phyloP scores from a whole-genome alignment of 2,329 filamentous ascomycete genomes.

The Chaetomiaceae sp. region DNA sequence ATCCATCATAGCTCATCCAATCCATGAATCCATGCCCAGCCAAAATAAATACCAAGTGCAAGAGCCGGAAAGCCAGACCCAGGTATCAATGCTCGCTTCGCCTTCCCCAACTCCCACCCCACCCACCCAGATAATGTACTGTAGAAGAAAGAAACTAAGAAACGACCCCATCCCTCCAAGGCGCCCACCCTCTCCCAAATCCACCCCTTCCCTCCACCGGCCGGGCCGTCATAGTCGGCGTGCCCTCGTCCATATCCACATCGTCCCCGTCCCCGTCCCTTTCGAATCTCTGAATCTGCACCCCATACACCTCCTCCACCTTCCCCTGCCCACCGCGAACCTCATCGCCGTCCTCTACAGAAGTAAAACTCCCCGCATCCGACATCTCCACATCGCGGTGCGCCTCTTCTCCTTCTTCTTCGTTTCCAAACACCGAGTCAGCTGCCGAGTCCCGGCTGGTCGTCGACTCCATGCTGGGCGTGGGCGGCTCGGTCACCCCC shows the following conservation, averaged over 20 bases:
- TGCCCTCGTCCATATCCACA: slow-evolving; percentile 20
- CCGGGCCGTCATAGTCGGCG: slow-evolving; percentile 20
- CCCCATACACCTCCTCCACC: slow-evolving; percentile 5
- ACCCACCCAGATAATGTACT: too few relatives aligned
- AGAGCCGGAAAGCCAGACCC: neutral
- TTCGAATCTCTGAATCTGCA: slow-evolving; percentile 31
- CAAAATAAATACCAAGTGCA: neutral
- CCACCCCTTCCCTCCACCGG: neutral
- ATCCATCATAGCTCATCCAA: slow-evolving; percentile 7
- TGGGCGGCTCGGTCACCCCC: slow-evolving; percentile 33
- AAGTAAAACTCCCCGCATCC: slow-evolving; percentile 40
- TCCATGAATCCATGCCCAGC: neutral
- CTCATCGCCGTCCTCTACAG: slow-evolving; percentile 23
- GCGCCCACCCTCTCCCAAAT: slow-evolving; percentile 8
- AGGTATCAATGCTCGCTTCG: slow-evolving; percentile 3
- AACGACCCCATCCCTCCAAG: slow-evolving; percentile 13
- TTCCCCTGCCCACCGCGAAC: neutral
- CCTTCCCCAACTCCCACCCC: neutral
- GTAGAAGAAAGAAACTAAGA: too few relatives aligned
- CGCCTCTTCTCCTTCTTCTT: slow-evolving; percentile 11
- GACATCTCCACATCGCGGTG: slow-evolving; percentile 46
- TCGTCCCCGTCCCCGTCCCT: slow-evolving; percentile 21
- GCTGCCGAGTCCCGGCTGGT: slow-evolving; percentile 15
- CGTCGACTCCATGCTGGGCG: slow-evolving; percentile 40
- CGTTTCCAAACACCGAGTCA: slow-evolving; percentile 25